Evolutionary conservation across 352 stramenopile species (phyloP).

Genomic region (Pythium rishiriense): DNA sequence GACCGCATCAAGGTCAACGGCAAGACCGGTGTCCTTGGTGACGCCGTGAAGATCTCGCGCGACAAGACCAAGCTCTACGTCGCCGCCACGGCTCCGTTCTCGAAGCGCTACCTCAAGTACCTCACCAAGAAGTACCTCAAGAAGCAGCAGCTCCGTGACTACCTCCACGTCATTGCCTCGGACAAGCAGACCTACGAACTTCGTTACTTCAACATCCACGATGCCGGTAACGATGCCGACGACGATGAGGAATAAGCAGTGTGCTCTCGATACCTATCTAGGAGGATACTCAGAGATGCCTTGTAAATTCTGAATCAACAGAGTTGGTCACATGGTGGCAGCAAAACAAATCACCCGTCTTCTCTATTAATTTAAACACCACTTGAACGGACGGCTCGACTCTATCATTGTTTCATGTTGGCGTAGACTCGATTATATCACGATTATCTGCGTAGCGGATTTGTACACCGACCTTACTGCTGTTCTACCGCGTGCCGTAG

Average conservation of each 20-base stretch:
- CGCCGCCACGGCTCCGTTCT: conserved; percentile 93
- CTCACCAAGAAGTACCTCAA: conserved; percentile 99
- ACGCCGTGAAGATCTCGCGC: conserved; percentile 94
- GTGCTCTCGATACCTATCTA: conserved; percentile 12
- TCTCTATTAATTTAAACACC: conserved; percentile 7
- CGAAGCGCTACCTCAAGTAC: conserved; percentile 99
- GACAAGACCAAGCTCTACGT: conserved; percentile 98
- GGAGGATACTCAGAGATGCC: conserved; percentile 11
- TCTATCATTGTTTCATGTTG: neutral
- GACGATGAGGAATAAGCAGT: conserved; percentile 86
- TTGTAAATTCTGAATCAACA: conserved; percentile 28
- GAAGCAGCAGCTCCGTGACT: conserved; percentile 99
- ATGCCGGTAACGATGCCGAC: conserved; percentile 88
- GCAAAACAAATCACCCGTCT: conserved; percentile 11
- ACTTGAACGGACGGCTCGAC: neutral
- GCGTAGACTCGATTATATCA: neutral
- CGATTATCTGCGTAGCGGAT: neutral
- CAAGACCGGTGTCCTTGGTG: conserved; percentile 96
- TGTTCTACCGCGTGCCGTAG: conserved; percentile 19
- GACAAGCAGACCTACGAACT: conserved; percentile 99
- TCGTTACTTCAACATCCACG: conserved; percentile 98
- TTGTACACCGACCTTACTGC: no score
- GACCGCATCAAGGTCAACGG: conserved; percentile 99
- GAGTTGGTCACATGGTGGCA: conserved; percentile 24
- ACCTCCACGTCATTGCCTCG: conserved; percentile 98